Conservation (phyloP, 805 yeast species). For the Barnettozyma vustinii region DNA sequence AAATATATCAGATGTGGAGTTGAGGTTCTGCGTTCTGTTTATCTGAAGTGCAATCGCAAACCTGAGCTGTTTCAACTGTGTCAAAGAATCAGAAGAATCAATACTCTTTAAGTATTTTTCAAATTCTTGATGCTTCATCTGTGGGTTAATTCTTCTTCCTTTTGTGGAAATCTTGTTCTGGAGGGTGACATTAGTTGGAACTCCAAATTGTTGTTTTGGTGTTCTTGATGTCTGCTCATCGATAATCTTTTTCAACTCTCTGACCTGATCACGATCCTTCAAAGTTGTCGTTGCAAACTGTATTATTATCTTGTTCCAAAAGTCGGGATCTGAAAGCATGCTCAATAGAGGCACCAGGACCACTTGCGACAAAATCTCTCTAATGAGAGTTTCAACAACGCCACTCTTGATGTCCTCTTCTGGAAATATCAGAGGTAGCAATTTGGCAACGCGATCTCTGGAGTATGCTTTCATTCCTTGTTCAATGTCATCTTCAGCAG, state of each 20-base stretch:
- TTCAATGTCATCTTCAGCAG: slow-evolving; percentile 32
- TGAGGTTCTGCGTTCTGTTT: slow-evolving; percentile 32
- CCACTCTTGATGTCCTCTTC: slow-evolving; percentile 37
- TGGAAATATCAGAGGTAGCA: slow-evolving; percentile 49
- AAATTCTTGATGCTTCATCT: slow-evolving; percentile 35
- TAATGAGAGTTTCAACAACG: slow-evolving; percentile 43
- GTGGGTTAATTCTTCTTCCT: slow-evolving; percentile 29
- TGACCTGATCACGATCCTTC: slow-evolving; percentile 70
- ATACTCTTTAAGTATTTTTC: slow-evolving; percentile 36
- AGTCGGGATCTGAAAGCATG: slow-evolving; percentile 66
- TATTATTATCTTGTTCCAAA: slow-evolving; percentile 63
- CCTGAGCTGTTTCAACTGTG: slow-evolving; percentile 43
- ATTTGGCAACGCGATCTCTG: slow-evolving; percentile 32
- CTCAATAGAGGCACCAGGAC: slow-evolving; percentile 47
- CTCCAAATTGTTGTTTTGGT: not conserved
- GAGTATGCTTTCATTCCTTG: slow-evolving; percentile 46
- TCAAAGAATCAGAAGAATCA: slow-evolving; percentile 30
- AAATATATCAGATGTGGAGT: slow-evolving; percentile 24
- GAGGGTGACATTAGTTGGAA: not conserved
- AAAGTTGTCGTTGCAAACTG: slow-evolving; percentile 56
- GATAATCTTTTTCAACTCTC: slow-evolving; percentile 61
- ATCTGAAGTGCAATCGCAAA: slow-evolving; percentile 44
- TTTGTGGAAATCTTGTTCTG: slow-evolving; percentile 15
- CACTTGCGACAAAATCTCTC: slow-evolving; percentile 59
- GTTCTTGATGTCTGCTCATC: slow-evolving; percentile 43